Evolutionary conservation across 805 yeast genomes (phyloP).

Genomic region (Scheffersomyces coipomensis): DNA sequence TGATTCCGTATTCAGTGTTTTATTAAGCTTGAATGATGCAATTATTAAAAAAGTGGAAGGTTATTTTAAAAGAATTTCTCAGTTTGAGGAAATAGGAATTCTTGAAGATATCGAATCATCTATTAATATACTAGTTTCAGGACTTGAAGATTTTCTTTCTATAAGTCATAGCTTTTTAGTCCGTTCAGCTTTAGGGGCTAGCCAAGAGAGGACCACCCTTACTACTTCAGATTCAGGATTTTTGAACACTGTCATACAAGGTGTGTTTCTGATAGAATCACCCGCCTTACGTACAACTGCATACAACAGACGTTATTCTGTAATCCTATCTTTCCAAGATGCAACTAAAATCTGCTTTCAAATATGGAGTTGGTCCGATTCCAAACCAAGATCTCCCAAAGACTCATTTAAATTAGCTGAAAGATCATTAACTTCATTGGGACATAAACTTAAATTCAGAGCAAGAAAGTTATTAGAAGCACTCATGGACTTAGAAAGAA

Average conservation of each 20-base stretch:
- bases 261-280: slow-evolving; percentile 74
- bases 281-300: slow-evolving; percentile 51
- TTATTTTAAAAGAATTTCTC: slow-evolving; percentile 26
- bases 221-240: slow-evolving; percentile 42
- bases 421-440: slow-evolving; percentile 40
- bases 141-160: slow-evolving; percentile 65
- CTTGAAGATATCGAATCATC: slow-evolving; percentile 37
- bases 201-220: slow-evolving; percentile 10
- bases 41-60: slow-evolving; percentile 38
- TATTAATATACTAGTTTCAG: slow-evolving; percentile 50
- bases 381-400: slow-evolving; percentile 14
- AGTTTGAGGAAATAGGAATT: slow-evolving; percentile 10
- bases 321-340: slow-evolving; percentile 63
- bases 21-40: slow-evolving; percentile 53
- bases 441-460: slow-evolving; percentile 62
- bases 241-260: slow-evolving; percentile 69
- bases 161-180: slow-evolving; percentile 55
- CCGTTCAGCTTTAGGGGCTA: slow-evolving; percentile 26
- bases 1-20: slow-evolving; percentile 53
- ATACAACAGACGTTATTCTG: slow-evolving; percentile 52
- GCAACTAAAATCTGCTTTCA: slow-evolving; percentile 53
- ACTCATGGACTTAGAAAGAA: slow-evolving; percentile 64
- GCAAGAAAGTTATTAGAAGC: slow-evolving; percentile 65
- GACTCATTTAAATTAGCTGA: slow-evolving; percentile 4
- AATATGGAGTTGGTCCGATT: slow-evolving; percentile 74